Evolutionary conservation across 2,329 filamentous ascomycete species (phyloP).

Genomic region (Microthyrium microscopicum): DNA sequence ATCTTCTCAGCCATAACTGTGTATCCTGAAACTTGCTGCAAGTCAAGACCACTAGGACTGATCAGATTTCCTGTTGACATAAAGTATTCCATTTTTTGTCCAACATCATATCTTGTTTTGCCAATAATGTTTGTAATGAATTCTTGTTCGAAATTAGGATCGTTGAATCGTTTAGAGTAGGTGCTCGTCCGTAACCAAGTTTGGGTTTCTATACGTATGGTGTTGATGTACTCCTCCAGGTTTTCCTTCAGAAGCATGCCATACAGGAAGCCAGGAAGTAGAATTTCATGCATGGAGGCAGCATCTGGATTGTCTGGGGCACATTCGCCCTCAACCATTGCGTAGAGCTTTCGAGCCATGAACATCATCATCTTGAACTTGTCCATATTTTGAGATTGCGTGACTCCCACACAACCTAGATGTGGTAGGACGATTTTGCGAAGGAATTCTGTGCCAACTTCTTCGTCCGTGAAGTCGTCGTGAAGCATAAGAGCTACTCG

Average conservation of each 20-base stretch:
- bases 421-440: conserved; percentile 83
- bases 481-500: conserved; percentile 71
- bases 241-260: conserved; percentile 92
- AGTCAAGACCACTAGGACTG: conserved; percentile 78
- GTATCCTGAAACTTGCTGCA: conserved; percentile 89
- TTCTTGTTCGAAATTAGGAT: conserved; percentile 60
- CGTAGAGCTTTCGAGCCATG: conserved; percentile 92
- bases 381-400: conserved; percentile 67
- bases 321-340: conserved; percentile 82
- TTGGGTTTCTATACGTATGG: conserved; percentile 34
- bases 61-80: conserved; percentile 87
- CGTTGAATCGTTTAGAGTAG: conserved; percentile 44
- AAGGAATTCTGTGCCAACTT: conserved; percentile 81
- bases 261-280: conserved; percentile 85
- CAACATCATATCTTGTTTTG: conserved; percentile 76
- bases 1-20: conserved; percentile 97
- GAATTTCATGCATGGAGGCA: conserved; percentile 86
- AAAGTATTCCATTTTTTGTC: conserved; percentile 82
- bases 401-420: conserved; percentile 71
- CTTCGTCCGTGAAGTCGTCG: conserved; percentile 70
- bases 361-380: conserved; percentile 91
- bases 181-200: conserved; percentile 39
- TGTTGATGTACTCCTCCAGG: conserved; percentile 75
- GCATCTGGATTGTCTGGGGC: conserved; percentile 91
- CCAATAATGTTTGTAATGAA: conserved; percentile 65